Evolutionary conservation across 139 green algal species (phyloP).

Genomic region (Edaphochlamys debaryana): DNA sequence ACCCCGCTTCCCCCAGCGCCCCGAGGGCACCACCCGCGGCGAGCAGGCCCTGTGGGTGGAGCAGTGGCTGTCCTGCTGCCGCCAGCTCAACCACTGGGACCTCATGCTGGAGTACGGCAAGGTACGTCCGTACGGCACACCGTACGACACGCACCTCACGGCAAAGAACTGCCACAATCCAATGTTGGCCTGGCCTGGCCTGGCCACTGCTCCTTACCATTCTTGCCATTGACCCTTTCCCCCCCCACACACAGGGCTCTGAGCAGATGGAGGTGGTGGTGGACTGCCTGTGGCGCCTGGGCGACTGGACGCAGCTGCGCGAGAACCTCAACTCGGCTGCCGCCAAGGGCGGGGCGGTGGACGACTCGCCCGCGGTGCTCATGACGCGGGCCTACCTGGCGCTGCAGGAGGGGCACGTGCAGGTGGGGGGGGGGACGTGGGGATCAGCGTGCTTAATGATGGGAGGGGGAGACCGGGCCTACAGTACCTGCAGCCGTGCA

Average conservation of each 20-base stretch:
- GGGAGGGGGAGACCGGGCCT: too few species aligned
- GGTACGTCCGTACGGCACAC: not conserved
- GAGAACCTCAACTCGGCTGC: slow-evolving; percentile 65
- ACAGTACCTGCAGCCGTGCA: too few species aligned
- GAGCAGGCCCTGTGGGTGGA: slow-evolving; percentile 71
- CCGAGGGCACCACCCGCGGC: slow-evolving; percentile 54
- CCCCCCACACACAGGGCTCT: not conserved
- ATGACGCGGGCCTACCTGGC: slow-evolving; percentile 82
- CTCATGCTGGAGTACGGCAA: slow-evolving; percentile 83
- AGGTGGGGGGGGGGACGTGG: slow-evolving; percentile 57
- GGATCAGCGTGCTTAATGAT: not conserved
- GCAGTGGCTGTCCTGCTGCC: slow-evolving; percentile 85
- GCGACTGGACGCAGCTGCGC: slow-evolving; percentile 86
- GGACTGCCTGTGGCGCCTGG: slow-evolving; percentile 84
- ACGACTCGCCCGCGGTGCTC: slow-evolving; percentile 74
- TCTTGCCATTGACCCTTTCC: too few species aligned
- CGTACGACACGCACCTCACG: not conserved
- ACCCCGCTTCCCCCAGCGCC: too few species aligned
- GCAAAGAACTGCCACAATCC: too few species aligned
- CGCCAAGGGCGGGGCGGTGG: slow-evolving; percentile 58
- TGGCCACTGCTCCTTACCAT: too few species aligned
- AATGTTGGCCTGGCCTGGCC: too few species aligned
- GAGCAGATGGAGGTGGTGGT: slow-evolving; percentile 72
- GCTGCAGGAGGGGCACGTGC: slow-evolving; percentile 74
- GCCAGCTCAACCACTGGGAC: slow-evolving; percentile 96